A percentile compares a stretch with the other conserved stretches of the same genome.
These are phyloP conservation scores for Candida stauntonica DNA, from an alignment of 805 yeast species.

Conservation along the genomic window DNA sequence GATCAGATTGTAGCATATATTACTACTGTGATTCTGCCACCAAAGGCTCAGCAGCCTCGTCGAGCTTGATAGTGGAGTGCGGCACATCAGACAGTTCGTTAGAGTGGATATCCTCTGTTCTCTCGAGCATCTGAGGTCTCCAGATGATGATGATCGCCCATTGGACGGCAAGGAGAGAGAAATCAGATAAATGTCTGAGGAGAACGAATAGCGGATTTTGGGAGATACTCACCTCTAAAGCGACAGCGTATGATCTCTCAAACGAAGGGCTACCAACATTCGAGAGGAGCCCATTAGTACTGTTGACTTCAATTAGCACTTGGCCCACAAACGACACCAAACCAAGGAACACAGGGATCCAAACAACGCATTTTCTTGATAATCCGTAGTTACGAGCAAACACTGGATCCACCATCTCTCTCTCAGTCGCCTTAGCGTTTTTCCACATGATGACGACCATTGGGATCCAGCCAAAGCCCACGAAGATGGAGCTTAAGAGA, in stretches of 20 bases:
- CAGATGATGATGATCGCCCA: slow-evolving; percentile 13
- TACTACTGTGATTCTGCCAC: too few relatives aligned
- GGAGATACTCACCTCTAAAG: slow-evolving; percentile 7
- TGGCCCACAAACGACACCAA: slow-evolving; percentile 1
- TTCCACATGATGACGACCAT: slow-evolving; percentile 18
- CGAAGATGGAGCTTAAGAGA: slow-evolving; percentile 13
- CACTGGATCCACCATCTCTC: slow-evolving; percentile 15
- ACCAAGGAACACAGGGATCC: slow-evolving; percentile 9
- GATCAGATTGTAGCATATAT: background rate
- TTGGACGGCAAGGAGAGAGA: slow-evolving; percentile 12
- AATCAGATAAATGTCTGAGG: slow-evolving; percentile 11
- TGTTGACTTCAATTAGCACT: background rate
- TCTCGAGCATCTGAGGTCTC: slow-evolving; percentile 14
- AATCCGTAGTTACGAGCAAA: slow-evolving; percentile 10
- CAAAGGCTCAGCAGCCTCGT: background rate
- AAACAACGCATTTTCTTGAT: slow-evolving; percentile 6
- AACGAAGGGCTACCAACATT: background rate
- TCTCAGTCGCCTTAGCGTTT: slow-evolving; percentile 13
- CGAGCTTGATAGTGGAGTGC: slow-evolving; percentile 4
- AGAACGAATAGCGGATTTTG: slow-evolving; percentile 12
- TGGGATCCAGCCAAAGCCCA: slow-evolving; percentile 17
- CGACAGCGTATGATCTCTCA: slow-evolving; percentile 1
- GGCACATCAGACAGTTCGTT: slow-evolving; percentile 10
- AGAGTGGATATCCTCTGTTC: slow-evolving; percentile 13
- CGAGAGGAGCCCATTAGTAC: background rate